A percentile compares a stretch with the other conserved stretches of the same genome.
Evolutionary conservation across 148 eudicot genomes (phyloP).

Genomic region (Rhododendron williamsianum): DNA sequence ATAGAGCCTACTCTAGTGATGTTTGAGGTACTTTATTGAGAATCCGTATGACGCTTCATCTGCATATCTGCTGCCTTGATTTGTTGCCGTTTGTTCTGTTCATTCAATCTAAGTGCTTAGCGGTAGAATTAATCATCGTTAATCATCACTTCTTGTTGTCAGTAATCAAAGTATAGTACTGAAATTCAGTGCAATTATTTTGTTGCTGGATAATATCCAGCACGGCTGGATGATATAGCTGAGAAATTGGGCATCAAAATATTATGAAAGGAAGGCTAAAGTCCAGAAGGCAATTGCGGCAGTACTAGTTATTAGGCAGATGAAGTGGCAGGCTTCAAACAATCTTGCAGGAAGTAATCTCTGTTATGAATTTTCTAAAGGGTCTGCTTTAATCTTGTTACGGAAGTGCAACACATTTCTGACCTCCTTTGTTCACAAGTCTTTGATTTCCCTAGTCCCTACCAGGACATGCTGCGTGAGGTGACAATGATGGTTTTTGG

Average conservation of each 20-base stretch:
- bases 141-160: background rate
- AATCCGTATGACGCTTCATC: background rate
- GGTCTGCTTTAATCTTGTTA: background rate
- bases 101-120: background rate
- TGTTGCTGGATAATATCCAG: background rate
- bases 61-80: background rate
- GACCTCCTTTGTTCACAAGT: background rate
- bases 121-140: background rate
- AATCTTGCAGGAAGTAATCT: background rate
- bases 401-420: background rate
- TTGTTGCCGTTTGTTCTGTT: background rate
- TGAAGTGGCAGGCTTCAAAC: background rate
- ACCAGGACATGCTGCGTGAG: background rate
- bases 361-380: background rate
- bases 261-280: background rate
- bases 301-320: background rate
- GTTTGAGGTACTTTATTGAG: slow-evolving; percentile 60
- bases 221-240: background rate
- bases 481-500: background rate
- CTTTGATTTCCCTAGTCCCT: background rate
- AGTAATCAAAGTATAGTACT: background rate
- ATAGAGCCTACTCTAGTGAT: slow-evolving; percentile 95
- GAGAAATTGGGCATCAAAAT: background rate
- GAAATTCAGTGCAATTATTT: background rate
- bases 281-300: background rate